Conservation (phyloP, 116 monocot species). For the Posidonia oceanica region DNA sequence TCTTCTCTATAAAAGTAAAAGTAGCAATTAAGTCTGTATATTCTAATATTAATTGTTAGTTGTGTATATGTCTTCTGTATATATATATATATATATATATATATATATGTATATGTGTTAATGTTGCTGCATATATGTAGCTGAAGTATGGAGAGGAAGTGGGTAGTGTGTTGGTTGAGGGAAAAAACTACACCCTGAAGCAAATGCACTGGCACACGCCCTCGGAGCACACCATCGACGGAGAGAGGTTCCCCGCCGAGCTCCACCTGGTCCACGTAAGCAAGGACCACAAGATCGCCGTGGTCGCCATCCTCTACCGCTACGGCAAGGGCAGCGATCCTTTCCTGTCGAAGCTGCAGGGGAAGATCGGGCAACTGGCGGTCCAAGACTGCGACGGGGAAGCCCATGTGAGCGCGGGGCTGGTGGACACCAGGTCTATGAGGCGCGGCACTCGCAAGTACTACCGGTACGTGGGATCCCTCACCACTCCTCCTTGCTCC, state of each 20-base stretch:
- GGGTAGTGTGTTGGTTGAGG: constrained; percentile 1
- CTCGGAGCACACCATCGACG: constrained; percentile 25
- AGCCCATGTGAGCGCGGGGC: constrained; percentile 14
- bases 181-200: constrained; percentile 17
- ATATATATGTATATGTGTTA: background rate
- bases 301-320: constrained; percentile 40
- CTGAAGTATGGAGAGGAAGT: constrained; percentile 2
- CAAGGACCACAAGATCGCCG: constrained; percentile 17
- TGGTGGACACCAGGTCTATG: constrained; percentile 24
- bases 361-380: constrained; percentile 12
- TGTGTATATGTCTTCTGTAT: no score
- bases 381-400: constrained; percentile 11
- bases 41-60: no score
- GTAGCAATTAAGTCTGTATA: no score
- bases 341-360: constrained; percentile 32
- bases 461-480: constrained; percentile 60
- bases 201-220: constrained; percentile 26
- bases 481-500: constrained; percentile 68
- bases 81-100: no score
- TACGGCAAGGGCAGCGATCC: constrained; percentile 29
- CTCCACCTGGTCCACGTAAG: constrained; percentile 44
- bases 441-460: constrained; percentile 33
- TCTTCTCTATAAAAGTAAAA: no score
- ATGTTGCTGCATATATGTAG: background rate
- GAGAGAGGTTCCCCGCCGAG: constrained; percentile 35